Evolutionary conservation across 2,329 filamentous ascomycete species (phyloP).

Genomic region (Ceratocystis diversiconidia): DNA sequence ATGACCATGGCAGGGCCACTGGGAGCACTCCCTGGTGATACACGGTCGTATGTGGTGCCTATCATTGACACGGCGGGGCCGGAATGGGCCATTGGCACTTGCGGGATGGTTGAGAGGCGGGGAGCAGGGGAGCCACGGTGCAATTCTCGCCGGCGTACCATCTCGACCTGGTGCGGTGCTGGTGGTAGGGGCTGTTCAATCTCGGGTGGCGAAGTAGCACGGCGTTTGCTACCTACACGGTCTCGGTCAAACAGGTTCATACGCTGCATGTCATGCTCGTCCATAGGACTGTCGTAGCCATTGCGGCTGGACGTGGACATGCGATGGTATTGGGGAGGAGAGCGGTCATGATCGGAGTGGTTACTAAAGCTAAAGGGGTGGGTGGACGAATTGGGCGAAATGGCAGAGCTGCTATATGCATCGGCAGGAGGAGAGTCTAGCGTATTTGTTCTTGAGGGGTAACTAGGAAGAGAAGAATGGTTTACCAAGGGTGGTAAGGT

Average conservation of each 20-base stretch:
- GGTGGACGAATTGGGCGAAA: conserved; percentile 33
- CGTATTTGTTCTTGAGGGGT: conserved; percentile 26
- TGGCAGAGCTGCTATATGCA: conserved; percentile 34
- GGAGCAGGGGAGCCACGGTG: conserved; percentile 40
- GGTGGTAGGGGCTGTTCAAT: conserved; percentile 32
- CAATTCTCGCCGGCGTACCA: conserved; percentile 35
- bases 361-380: conserved; percentile 29
- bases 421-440: conserved; percentile 31
- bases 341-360: conserved; percentile 33
- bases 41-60: conserved; percentile 35
- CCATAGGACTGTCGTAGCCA: conserved; percentile 35
- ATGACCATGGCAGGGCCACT: conserved; percentile 38
- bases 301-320: conserved; percentile 19
- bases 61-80: conserved; percentile 33
- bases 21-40: conserved; percentile 33
- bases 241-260: conserved; percentile 38
- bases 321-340: conserved; percentile 34
- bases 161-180: conserved; percentile 30
- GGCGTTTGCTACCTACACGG: conserved; percentile 39
- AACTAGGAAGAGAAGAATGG: conserved; percentile 31
- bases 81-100: conserved; percentile 31
- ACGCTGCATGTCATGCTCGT: conserved; percentile 30
- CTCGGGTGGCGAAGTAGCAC: conserved; percentile 40
- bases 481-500: conserved; percentile 30
- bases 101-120: conserved; percentile 33